Base-by-base conservation (phyloP, 139 green algal species). In the Nannochloris sp. region DNA sequence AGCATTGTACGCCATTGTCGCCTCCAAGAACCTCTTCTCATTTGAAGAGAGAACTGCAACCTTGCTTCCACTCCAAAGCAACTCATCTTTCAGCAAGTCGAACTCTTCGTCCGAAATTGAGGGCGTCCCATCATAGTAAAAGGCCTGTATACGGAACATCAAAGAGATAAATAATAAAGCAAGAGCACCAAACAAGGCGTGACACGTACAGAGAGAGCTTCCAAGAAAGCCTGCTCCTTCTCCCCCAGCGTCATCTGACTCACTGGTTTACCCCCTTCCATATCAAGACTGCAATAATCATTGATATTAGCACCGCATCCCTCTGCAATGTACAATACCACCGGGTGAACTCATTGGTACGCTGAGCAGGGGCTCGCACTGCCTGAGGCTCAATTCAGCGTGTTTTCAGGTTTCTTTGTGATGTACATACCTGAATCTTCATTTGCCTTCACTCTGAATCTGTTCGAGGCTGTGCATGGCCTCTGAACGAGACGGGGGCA, bases 1-100 rank as follows among this genome's bases (percentile, higher is more conserved):
- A 21, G 31, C 66, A 24, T 63, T 49, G 66, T 83, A 90, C 0
- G 84, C 84, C 62, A 80, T 69, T 3, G 75, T 79, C 0, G 87
- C 87, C 64, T 96, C 86, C 61, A 96, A 76, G 75, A 95, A 96
- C 7, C 61, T 69, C 76, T 88, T 78, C 83, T 96, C 89, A 16
- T 87, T 79, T 5, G 61, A 57, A 50, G 65, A 79, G 6, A 81
- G 61, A 5, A 81, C 57, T 0, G 68, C 77, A 18, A 93, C 83
- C 53, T 86, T 88, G 77, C 76, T 89, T 65, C 88, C 88, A 19
- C 73, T 75, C 87, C 87, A 93, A 24, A 89, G 61, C n/a, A 95
- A 74, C 67, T 94, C 86, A 23, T 94, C 81, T 74, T 95, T 94
- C 25, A 95, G 76, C 8, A 83, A 69, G 19, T 84, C 70, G 66